phyloP scores from a whole-genome alignment of 2,329 filamentous ascomycete species.

The Paraphaeosphaeria minitans region DNA sequence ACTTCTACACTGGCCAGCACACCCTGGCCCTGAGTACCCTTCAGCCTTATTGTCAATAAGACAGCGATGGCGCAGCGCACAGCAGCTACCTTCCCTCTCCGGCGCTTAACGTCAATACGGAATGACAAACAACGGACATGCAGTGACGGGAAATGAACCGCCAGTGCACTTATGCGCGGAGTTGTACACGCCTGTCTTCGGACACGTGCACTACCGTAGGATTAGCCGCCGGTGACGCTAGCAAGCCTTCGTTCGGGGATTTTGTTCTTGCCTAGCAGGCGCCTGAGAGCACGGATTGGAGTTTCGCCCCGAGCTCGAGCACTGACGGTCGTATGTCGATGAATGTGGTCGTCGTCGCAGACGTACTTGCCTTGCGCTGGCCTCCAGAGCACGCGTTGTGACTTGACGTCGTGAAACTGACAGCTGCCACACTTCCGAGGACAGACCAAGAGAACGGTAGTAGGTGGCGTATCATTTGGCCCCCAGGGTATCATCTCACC shows the following conservation, averaged over 20 bases:
- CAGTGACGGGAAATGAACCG: not conserved
- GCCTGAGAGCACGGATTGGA: not conserved
- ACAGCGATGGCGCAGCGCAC: slow-evolving; percentile 3
- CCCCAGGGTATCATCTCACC: not conserved
- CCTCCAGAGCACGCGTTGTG: not conserved
- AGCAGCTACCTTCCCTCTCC: not conserved
- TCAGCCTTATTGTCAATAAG: slow-evolving; percentile 4
- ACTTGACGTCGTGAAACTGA: not conserved
- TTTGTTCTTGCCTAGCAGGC: not conserved
- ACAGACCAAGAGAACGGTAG: not conserved
- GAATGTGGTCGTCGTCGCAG: not conserved
- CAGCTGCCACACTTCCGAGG: not conserved
- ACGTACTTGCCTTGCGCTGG: not conserved
- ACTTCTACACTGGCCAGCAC: not conserved
- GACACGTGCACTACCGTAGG: slow-evolving; percentile 5
- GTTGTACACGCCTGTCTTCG: not conserved
- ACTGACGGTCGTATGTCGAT: not conserved
- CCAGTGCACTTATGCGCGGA: slow-evolving; percentile 6
- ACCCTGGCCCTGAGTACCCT: not conserved
- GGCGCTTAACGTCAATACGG: not conserved
- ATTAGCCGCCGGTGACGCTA: slow-evolving; percentile 7
- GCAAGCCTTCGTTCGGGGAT: not conserved
- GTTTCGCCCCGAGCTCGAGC: not conserved
- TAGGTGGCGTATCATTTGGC: too few species aligned
- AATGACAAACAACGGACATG: slow-evolving; percentile 4